A percentile compares a stretch with the other conserved stretches of the same genome.
These are phyloP conservation scores for Brassica napus DNA, from an alignment of 345 rosid species.

Conservation along the genomic window Da-Ae NC_063435.1:4294001-4294500, in stretches of 20 bases:
- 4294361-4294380: conserved; percentile 74
- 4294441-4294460: conserved; percentile 91
- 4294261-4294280: conserved; percentile 78
- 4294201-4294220: conserved; percentile 75
- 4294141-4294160: conserved; percentile 65
- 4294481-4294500: conserved; percentile 54
- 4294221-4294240: conserved; percentile 91
- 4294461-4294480: conserved; percentile 85
- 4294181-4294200: conserved; percentile 72
- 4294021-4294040: conserved; percentile 74
- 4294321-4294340: conserved; percentile 78
- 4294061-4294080: conserved; percentile 67
- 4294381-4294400: conserved; percentile 84
- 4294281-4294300: conserved; percentile 86
- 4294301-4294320: conserved; percentile 63
- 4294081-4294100: conserved; percentile 80
- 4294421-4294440: conserved; percentile 93
- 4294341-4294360: conserved; percentile 90
- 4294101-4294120: conserved; percentile 87
- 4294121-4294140: conserved; percentile 95
- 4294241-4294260: conserved; percentile 87
- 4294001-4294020: conserved; percentile 88
- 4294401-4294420: conserved; percentile 77
- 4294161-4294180: conserved; percentile 89
- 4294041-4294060: conserved; percentile 80